Conservation (phyloP, 1,284 basidiomycete species). For the Leccinum pallidistipes region DNA sequence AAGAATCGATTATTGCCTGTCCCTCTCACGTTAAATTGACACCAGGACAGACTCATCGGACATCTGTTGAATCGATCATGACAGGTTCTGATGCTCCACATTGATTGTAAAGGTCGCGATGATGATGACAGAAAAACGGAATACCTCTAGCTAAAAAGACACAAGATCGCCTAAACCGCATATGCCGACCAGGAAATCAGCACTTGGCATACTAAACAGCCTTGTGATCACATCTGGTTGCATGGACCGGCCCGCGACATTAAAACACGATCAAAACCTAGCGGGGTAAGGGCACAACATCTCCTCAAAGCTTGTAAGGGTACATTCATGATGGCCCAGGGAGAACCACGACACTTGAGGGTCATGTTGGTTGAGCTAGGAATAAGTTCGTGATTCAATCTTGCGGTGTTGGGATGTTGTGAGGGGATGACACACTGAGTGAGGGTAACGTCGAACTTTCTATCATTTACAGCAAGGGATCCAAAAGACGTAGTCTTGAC, state of each 20-base stretch:
- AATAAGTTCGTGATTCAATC: constrained; percentile 35
- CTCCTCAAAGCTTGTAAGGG: constrained; percentile 23
- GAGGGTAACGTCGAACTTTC: constrained; percentile 20
- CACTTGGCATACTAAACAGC: neutral
- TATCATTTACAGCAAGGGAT: constrained; percentile 13
- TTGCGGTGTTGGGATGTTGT: constrained; percentile 33
- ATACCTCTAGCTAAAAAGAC: neutral
- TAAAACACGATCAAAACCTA: constrained; percentile 36
- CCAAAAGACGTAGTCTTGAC: constrained; percentile 44
- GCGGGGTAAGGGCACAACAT: constrained; percentile 40
- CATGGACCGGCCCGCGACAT: constrained; percentile 11
- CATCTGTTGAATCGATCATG: neutral
- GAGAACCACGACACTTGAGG: constrained; percentile 54
- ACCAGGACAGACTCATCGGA: neutral
- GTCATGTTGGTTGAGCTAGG: constrained; percentile 40
- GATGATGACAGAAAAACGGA: neutral
- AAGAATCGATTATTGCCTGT: neutral
- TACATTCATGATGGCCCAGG: constrained; percentile 22
- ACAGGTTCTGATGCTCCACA: neutral
- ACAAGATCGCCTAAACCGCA: neutral
- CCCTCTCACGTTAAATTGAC: neutral
- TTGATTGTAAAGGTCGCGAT: neutral
- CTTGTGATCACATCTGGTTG: constrained; percentile 7
- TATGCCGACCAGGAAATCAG: neutral
- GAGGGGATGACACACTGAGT: constrained; percentile 25